These are phyloP conservation scores for Hirschioporus abietinus DNA, from an alignment of 768 basidiomycete genomes.

Conservation along the genomic window DNA sequence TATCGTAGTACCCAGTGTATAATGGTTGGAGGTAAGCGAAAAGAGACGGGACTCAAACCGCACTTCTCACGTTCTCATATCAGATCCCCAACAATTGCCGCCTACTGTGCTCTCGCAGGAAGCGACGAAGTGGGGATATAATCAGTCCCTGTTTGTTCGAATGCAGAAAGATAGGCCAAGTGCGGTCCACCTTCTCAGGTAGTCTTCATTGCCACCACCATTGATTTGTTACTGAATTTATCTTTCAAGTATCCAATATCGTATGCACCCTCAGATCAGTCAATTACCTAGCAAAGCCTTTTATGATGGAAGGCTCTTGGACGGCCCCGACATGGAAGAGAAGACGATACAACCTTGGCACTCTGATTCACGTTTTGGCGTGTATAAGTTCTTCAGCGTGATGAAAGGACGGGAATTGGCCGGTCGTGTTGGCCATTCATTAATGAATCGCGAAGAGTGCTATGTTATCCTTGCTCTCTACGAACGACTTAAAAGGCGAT, in stretches of 20 bases:
- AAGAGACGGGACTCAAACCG: not conserved
- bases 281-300: constrained; percentile 83
- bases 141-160: constrained; percentile 90
- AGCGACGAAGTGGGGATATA: constrained; percentile 65
- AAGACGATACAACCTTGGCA: constrained; percentile 91
- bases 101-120: constrained; percentile 77
- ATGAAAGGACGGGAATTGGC: constrained; percentile 54
- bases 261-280: constrained; percentile 98
- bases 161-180: constrained; percentile 74
- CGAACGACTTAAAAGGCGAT: constrained; percentile 61
- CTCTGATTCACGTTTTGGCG: constrained; percentile 63
- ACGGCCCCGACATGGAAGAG: constrained; percentile 83
- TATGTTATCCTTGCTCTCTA: constrained; percentile 75
- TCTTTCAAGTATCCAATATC: constrained; percentile 84
- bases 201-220: constrained; percentile 4
- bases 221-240: not conserved
- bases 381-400: constrained; percentile 89
- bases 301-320: constrained; percentile 71
- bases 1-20: constrained; percentile 79
- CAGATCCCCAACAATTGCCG: constrained; percentile 90
- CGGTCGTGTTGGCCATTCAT: constrained; percentile 57
- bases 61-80: not conserved
- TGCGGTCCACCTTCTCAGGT: constrained; percentile 92
- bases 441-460: constrained; percentile 72
- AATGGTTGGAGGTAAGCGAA: constrained; percentile 76